A percentile compares a stretch with the other conserved stretches of the same genome.
Evolutionary conservation across 1,284 basidiomycete species (phyloP).

Genomic region (Sphagnurus paluster): DNA sequence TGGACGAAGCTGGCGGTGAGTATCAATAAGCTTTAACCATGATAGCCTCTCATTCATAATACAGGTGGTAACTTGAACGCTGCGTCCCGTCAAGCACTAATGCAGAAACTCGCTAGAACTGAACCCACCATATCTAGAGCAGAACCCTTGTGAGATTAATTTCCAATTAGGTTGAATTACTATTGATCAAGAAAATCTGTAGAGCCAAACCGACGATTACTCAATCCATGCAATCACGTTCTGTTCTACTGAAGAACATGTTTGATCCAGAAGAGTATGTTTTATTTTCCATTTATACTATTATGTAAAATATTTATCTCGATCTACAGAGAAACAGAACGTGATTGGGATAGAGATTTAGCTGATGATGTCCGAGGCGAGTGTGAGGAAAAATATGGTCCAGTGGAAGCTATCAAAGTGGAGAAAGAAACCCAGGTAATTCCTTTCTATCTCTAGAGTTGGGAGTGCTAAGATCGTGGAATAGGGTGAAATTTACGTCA

Average conservation of each 20-base stretch:
- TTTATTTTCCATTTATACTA: background rate
- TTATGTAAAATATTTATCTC: constrained; percentile 1
- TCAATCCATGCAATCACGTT: constrained; percentile 80
- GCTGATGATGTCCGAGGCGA: constrained; percentile 96
- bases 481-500: constrained; percentile 98
- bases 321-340: constrained; percentile 81
- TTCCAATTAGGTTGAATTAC: constrained; percentile 2
- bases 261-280: constrained; percentile 93
- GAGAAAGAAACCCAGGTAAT: constrained; percentile 90
- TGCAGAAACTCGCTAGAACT: constrained; percentile 97
- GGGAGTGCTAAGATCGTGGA: constrained; percentile 13
- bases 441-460: background rate
- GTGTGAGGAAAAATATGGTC: constrained; percentile 90
- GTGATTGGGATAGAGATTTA: constrained; percentile 95
- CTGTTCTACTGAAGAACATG: constrained; percentile 91
- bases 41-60: constrained; percentile 4
- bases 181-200: constrained; percentile 16
- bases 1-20: constrained; percentile 81
- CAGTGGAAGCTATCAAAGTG: constrained; percentile 85
- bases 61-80: constrained; percentile 91
- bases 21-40: constrained; percentile 4
- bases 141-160: constrained; percentile 56
- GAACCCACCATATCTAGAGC: constrained; percentile 61
- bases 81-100: constrained; percentile 94
- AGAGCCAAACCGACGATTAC: constrained; percentile 72